Evolutionary conservation across 441 rosid species (phyloP).

Genomic region (Dalechampia spathulata): DNA sequence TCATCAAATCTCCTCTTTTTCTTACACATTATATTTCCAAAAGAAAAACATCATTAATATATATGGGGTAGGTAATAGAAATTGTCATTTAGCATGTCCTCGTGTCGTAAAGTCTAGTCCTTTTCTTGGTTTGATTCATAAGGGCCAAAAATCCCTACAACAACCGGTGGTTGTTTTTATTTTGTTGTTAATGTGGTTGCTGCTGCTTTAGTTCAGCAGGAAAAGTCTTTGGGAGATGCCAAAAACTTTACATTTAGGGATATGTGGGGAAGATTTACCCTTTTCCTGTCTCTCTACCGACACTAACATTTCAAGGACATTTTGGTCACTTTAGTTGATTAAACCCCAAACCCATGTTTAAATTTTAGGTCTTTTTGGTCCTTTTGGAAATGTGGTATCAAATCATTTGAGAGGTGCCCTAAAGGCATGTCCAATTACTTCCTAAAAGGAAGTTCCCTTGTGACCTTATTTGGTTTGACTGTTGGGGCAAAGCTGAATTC

Average conservation of each 20-base stretch:
- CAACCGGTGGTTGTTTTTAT: conserved; percentile 24
- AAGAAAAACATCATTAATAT: too few species aligned
- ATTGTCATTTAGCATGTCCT: conserved; percentile 17
- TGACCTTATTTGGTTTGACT: conserved; percentile 7
- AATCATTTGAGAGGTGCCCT: conserved; percentile 7
- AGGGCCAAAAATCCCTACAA: conserved; percentile 7
- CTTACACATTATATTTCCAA: too few species aligned
- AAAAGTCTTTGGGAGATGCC: neutral
- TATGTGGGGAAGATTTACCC: conserved; percentile 25
- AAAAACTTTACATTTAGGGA: conserved; percentile 2
- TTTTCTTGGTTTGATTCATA: conserved; percentile 17
- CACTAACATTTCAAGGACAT: conserved; percentile 25
- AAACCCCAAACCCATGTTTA: neutral
- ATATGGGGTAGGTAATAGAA: conserved; percentile 3
- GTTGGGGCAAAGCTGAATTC: neutral
- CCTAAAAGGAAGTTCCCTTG: conserved; percentile 5
- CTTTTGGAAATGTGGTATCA: conserved; percentile 1
- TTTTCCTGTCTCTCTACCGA: conserved; percentile 41
- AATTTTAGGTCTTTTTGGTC: conserved; percentile 7
- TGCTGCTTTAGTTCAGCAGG: neutral
- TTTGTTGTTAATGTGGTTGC: neutral
- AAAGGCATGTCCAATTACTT: conserved; percentile 14
- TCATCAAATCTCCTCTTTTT: neutral
- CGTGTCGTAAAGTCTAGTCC: conserved; percentile 22
- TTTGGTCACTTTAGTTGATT: conserved; percentile 15